Percentiles rank a stretch among this genome's conserved stretches.
Conservation (phyloP, 345 rosid genomes). For the Hypericum perforatum region DNA sequence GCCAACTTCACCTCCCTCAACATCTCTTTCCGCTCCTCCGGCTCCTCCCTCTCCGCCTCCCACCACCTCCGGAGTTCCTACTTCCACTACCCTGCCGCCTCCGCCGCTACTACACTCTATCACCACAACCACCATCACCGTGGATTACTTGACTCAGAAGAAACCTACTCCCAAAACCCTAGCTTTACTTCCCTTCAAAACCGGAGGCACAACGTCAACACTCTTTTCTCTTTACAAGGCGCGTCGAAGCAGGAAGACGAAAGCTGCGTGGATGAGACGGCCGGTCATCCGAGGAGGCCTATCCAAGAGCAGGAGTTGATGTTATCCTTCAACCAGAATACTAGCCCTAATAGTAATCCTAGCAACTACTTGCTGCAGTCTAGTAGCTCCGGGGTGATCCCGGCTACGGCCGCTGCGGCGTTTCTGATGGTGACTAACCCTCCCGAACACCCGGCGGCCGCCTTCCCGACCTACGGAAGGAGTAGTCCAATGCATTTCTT, state of each 20-base stretch:
- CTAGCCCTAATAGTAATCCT: too few relatives aligned
- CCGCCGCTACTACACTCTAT: conserved; percentile 1
- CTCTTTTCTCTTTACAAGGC: too few relatives aligned
- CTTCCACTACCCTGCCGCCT: conserved; percentile 31
- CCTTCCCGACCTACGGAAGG: conserved; percentile 28
- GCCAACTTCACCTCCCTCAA: conserved; percentile 86
- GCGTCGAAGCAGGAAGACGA: conserved; percentile 30
- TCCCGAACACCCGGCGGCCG: conserved; percentile 35
- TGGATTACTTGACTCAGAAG: too few relatives aligned
- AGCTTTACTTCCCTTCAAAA: too few relatives aligned
- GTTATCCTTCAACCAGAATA: too few relatives aligned
- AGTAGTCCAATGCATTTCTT: conserved; percentile 53
- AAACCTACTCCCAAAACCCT: too few relatives aligned
- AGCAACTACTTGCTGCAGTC: conserved; percentile 41
- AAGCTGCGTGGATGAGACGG: too few relatives aligned
- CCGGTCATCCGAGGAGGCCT: too few relatives aligned
- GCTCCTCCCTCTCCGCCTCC: conserved; percentile 64
- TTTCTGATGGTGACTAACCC: conserved; percentile 52
- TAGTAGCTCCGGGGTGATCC: conserved; percentile 38
- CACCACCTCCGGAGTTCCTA: conserved; percentile 42
- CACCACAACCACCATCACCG: too few relatives aligned
- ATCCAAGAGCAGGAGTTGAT: too few relatives aligned
- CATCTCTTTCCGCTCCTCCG: conserved; percentile 72
- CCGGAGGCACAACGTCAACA: not conserved
- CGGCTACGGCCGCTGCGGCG: conserved; percentile 40